A percentile compares a stretch with the other conserved stretches of the same genome.
Conservation (phyloP, 192 early-diverging fungal genomes). For the Coemansia furcata region DNA sequence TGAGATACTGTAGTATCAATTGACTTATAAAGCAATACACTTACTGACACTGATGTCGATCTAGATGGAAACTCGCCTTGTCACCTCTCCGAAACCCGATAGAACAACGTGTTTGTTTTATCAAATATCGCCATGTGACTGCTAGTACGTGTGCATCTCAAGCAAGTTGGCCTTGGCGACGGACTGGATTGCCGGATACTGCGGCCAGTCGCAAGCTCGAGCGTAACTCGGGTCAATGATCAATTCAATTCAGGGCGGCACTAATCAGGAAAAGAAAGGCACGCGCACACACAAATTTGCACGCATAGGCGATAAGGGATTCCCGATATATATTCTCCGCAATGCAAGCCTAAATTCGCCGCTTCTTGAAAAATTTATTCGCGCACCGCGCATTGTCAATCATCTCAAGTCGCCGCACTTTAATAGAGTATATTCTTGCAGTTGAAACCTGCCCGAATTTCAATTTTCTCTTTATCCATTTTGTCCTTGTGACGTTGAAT, state of each 20-base stretch:
- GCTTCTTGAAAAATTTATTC: neutral
- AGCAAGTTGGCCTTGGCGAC: neutral
- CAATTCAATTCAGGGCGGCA: neutral
- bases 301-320: neutral
- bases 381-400: neutral
- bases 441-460: neutral
- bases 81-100: neutral
- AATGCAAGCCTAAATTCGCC: neutral
- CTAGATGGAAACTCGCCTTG: neutral
- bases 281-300: neutral
- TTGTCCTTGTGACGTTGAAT: neutral
- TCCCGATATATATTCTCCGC: slow-evolving; percentile 5
- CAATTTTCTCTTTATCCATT: neutral
- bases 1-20: neutral
- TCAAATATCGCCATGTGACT: neutral
- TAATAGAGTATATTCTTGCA: neutral
- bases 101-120: neutral
- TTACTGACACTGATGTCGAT: neutral
- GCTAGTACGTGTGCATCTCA: neutral
- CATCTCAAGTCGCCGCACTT: neutral
- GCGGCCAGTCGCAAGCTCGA: neutral
- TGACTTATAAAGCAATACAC: neutral
- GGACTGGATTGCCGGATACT: neutral
- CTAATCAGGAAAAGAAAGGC: neutral
- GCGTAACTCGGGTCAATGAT: neutral